Evolutionary conservation across 2,329 filamentous ascomycete genomes (phyloP), one percentile per base, ranked within the genome.

Genomic region (Aspergillus aculeatus): DNA sequence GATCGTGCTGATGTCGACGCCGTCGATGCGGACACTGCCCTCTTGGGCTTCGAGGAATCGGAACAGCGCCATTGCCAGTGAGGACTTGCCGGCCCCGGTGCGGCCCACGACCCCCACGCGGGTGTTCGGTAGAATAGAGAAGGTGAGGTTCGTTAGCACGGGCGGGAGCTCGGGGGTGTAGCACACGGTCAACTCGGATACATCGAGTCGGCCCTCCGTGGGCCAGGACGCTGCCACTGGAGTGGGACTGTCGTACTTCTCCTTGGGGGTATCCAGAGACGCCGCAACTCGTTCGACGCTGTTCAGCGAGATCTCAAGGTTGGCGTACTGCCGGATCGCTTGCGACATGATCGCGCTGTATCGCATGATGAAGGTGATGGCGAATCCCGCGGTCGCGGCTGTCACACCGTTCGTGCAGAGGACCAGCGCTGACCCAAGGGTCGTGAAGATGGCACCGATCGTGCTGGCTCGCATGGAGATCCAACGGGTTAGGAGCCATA

Each of bases 91-190:
- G 53, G 53, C 53, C 19, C 53, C 53, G 1, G 53, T 55, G 10
- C 68, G 60, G 1, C 69, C 69, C 16, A 69, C 64, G 3, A 69
- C 52, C 3, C 62, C 68, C 2, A 67, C 54, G n/a, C 59, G 31
- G 23, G 63, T 48, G 6, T 60, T 55, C 1, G 61, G 54, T 5
- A 19, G 38, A 5, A 64, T 54, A 11, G 54, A 48, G 19, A 67
- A 66, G 10, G 11, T 58, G 14, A 64, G 16, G 6, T 52, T 14
- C 7, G 56, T 51, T 5, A 66, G 52, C 1, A 61, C 61, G 0
- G 54, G 31, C 2, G 86, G 84, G 0, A 92, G 78, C 64, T 91
- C 89, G 0, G 83, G 77, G 0, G 89, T 89, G 70, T 93, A 92
- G 23, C 80, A 79, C 38, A 90, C 87, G 1, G 89, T 87, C 0